Conservation (phyloP, 805 yeast genomes). For the Kazachstania bromeliacearum region DNA sequence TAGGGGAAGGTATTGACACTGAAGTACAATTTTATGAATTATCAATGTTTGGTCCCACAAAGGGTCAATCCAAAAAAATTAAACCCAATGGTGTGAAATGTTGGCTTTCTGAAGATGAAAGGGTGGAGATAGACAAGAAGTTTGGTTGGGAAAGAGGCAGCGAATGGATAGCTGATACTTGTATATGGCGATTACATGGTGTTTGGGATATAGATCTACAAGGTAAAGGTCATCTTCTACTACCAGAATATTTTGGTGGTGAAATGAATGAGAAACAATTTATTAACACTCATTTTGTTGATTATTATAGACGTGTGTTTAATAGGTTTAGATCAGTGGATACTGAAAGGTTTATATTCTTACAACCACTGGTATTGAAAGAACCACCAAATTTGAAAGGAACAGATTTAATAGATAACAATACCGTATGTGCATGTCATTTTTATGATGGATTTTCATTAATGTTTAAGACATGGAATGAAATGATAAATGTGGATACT, state of each 20-base stretch:
- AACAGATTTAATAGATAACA: constrained; percentile 45
- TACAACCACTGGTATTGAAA: constrained; percentile 78
- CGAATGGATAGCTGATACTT: constrained; percentile 62
- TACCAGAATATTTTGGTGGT: constrained; percentile 44
- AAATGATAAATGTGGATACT: constrained; percentile 75
- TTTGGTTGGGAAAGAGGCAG: constrained; percentile 63
- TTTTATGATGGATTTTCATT: constrained; percentile 92
- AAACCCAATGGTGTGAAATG: constrained; percentile 61
- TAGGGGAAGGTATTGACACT: constrained; percentile 71
- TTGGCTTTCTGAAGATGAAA: constrained; percentile 52
- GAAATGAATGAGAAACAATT: constrained; percentile 36
- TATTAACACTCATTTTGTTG: constrained; percentile 54
- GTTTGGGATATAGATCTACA: constrained; percentile 54
- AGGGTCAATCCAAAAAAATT: constrained; percentile 43
- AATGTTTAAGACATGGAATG: constrained; percentile 86
- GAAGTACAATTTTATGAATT: constrained; percentile 63
- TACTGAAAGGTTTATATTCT: constrained; percentile 43
- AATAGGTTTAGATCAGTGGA: constrained; percentile 39
- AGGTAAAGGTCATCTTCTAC: constrained; percentile 24
- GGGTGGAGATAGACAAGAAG: constrained; percentile 38
- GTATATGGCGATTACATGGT: constrained; percentile 73
- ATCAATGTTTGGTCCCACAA: constrained; percentile 67
- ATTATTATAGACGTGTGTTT: constrained; percentile 47
- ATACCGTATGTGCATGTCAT: constrained; percentile 75
- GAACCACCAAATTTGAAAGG: constrained; percentile 59